phyloP scores from a whole-genome alignment of 2,329 filamentous ascomycete species.

The Aspergillus pseudoterreus region DNA sequence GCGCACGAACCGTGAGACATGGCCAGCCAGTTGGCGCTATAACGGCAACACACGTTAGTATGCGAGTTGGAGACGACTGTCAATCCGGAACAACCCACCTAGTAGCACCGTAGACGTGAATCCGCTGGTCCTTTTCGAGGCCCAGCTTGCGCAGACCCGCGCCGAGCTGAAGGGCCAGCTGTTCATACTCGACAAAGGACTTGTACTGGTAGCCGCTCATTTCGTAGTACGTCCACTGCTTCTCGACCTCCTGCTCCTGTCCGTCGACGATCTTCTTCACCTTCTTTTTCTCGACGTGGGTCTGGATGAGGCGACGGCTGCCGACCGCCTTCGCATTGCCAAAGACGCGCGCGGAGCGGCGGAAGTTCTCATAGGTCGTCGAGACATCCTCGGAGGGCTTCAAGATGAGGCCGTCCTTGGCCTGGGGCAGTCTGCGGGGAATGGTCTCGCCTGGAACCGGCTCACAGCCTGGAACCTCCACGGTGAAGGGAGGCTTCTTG shows the following conservation, averaged over 20 bases:
- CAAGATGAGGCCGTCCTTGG: slow-evolving; percentile 66
- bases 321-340: slow-evolving; percentile 65
- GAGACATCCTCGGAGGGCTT: slow-evolving; percentile 65
- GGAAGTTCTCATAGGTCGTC: slow-evolving; percentile 77
- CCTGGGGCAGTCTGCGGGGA: slow-evolving; percentile 68
- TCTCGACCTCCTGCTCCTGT: slow-evolving; percentile 73
- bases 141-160: slow-evolving; percentile 72
- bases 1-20: slow-evolving; percentile 63
- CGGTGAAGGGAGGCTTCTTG: slow-evolving; percentile 69
- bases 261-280: slow-evolving; percentile 85
- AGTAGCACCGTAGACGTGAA: slow-evolving; percentile 83
- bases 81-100: slow-evolving; percentile 51
- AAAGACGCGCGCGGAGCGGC: slow-evolving; percentile 61
- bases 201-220: slow-evolving; percentile 72
- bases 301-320: slow-evolving; percentile 68
- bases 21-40: slow-evolving; percentile 75
- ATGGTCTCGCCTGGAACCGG: slow-evolving; percentile 78
- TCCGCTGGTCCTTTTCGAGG: slow-evolving; percentile 60
- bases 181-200: slow-evolving; percentile 75
- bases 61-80: background rate
- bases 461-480: slow-evolving; percentile 66
- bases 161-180: slow-evolving; percentile 65
- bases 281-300: slow-evolving; percentile 82
- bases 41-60: slow-evolving; percentile 12
- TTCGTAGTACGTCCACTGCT: slow-evolving; percentile 90